phyloP scores from a whole-genome alignment of 1,139 yeast genomes.

The Blastobotrys illinoisensis region DNA sequence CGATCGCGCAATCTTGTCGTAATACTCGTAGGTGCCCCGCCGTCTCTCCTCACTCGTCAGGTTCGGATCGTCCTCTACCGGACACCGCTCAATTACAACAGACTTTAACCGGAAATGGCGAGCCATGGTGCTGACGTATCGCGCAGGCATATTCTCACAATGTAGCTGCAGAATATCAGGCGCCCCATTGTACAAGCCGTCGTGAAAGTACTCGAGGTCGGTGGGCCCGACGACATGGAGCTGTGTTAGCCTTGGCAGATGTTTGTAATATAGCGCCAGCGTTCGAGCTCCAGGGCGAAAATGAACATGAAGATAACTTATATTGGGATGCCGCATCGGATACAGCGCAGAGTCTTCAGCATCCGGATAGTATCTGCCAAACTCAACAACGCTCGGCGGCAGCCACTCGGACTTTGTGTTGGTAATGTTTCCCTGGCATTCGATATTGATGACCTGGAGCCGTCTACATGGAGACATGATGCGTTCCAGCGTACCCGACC shows the following conservation, averaged over 20 bases:
- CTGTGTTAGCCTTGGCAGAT: constrained; percentile 1
- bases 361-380: constrained; percentile 5
- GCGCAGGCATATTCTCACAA: constrained; percentile 7
- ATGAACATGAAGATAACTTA: constrained; percentile 6
- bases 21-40: not conserved
- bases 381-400: constrained; percentile 5
- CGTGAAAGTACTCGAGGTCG: not conserved
- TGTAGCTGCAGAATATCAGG: constrained; percentile 5
- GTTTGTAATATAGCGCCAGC: constrained; percentile 3
- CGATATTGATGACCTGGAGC: constrained; percentile 1
- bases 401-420: constrained; percentile 8
- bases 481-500: not conserved
- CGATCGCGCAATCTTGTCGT: not conserved
- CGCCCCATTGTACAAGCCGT: constrained; percentile 2
- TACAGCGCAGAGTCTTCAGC: not conserved
- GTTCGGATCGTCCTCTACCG: not conserved
- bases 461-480: constrained; percentile 3
- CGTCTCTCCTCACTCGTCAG: not conserved
- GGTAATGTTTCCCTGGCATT: constrained; percentile 1
- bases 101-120: constrained; percentile 7
- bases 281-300: not conserved
- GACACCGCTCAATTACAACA: constrained; percentile 4
- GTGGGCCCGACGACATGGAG: constrained; percentile 6
- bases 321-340: constrained; percentile 1
- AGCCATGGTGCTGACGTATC: constrained; percentile 4